Percentiles rank a stretch among this genome's conserved stretches.
These are phyloP conservation scores for Kwoniella europaea DNA, from an alignment of 768 basidiomycete genomes.

Conservation along the genomic window DNA sequence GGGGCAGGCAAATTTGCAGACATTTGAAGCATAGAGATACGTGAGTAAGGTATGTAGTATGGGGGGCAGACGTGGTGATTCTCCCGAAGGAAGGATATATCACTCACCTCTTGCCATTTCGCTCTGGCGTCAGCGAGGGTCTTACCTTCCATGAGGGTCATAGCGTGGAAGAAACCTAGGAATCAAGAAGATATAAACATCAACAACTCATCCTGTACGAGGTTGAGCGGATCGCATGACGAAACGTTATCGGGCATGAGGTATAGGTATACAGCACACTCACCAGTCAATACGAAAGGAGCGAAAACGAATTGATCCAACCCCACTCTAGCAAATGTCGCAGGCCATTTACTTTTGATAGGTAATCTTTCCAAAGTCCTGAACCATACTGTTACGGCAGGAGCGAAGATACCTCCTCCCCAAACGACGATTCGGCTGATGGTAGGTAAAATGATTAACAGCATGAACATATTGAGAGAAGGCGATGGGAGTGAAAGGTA, in stretches of 20 bases:
- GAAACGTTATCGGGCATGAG: not conserved
- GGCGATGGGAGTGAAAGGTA: not conserved
- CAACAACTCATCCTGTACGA: too few species aligned
- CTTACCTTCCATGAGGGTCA: slow-evolving; percentile 81
- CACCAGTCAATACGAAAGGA: slow-evolving; percentile 66
- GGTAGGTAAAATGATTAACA: not conserved
- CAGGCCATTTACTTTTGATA: slow-evolving; percentile 60
- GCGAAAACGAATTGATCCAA: slow-evolving; percentile 80
- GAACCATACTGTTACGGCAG: slow-evolving; percentile 82
- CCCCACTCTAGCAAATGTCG: slow-evolving; percentile 64
- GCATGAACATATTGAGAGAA: not conserved
- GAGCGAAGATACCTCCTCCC: slow-evolving; percentile 80
- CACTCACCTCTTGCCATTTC: slow-evolving; percentile 59
- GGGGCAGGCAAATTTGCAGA: too few species aligned
- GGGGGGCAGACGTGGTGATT: too few species aligned
- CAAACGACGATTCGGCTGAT: slow-evolving; percentile 61
- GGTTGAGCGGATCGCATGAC: not conserved
- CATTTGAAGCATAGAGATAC: too few species aligned
- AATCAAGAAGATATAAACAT: not conserved
- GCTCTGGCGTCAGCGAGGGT: slow-evolving; percentile 63
- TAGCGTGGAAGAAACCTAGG: slow-evolving; percentile 69
- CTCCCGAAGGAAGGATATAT: too few species aligned
- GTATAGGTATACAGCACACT: slow-evolving; percentile 8
- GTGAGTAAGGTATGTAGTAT: too few species aligned
- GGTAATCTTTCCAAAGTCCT: slow-evolving; percentile 71